Conservation (phyloP, 768 basidiomycete genomes). For the Candolleomyces aberdarensis region DNA sequence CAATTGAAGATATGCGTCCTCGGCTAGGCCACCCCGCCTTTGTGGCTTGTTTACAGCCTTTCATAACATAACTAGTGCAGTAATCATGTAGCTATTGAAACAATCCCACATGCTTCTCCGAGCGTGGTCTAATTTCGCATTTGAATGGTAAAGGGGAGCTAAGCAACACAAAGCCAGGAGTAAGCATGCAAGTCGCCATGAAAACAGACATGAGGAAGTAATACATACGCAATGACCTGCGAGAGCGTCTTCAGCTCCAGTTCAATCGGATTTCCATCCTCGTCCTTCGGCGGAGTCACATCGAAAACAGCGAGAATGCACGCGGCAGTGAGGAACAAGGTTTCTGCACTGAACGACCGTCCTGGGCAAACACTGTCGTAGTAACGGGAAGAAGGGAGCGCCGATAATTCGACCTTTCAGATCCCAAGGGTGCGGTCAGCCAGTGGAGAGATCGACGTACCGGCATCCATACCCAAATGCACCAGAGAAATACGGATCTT, state of each 20-base stretch:
- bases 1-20: too few relatives aligned
- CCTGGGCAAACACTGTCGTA: not conserved
- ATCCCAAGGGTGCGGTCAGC: not conserved
- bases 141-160: not conserved
- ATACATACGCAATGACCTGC: not conserved
- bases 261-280: not conserved
- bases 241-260: not conserved
- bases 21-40: too few relatives aligned
- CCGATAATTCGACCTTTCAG: not conserved
- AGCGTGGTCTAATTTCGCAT: not conserved
- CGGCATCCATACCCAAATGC: constrained; percentile 17
- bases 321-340: constrained; percentile 10
- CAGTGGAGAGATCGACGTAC: not conserved
- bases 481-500: constrained; percentile 1
- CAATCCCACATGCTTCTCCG: too few relatives aligned
- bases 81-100: too few relatives aligned
- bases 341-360: constrained; percentile 5
- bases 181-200: not conserved
- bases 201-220: not conserved
- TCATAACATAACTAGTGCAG: too few relatives aligned
- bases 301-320: constrained; percentile 4
- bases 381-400: not conserved
- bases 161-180: not conserved
- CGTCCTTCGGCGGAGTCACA: not conserved
- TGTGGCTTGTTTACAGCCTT: too few relatives aligned